Base-by-base conservation (phyloP, 2,329 filamentous ascomycete species). In the Ophiostoma australiae region DNA sequence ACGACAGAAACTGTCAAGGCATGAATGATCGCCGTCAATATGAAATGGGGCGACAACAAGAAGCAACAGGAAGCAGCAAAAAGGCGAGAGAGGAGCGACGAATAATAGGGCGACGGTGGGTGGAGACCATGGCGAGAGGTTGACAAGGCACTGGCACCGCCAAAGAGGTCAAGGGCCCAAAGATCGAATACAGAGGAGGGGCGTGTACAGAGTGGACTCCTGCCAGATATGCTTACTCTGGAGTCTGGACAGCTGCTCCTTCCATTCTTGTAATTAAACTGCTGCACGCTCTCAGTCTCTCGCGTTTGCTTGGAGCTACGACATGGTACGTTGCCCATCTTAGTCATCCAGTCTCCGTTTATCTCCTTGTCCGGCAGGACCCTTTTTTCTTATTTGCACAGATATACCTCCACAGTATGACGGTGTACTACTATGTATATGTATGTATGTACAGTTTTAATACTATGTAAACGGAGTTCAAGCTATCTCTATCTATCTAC, bases 1-100 rank as follows among this genome's bases (percentile, higher is more conserved):
- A 7, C n/a, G 17, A 58, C 4, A 27, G 10, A 27, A 48, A 48
- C 13, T 20, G 44, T n/a, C 15, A 63, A 63, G 27, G 58, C 58
- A 63, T 63, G 58, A 33, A 63, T 63, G 58, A 63, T 63, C 58
- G 58, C 27, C 58, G 58, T 6, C 58, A 2, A 33, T 31, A 63
- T 63, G 58, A 33, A 27, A 58, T 48, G 52, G 52, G 27, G 52
- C 52, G 52, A 33, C 58, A 63, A 8, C 58, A 63, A 23, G 20
- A 55, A 55, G 7, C 55, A 33, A 31, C 5, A 33, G 55, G 11
- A n/a, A n/a, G n/a, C n/a, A n/a, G n/a, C n/a, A n/a, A n/a, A n/a
- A n/a, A n/a, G n/a, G n/a, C n/a, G 11, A 61, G n/a, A 61, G 13
- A 17, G 5, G 41, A 48, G 41, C 44, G 17, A n/a, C 44, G 44